These are phyloP conservation scores for Pezicula radicicola DNA, from an alignment of 2,329 filamentous ascomycete genomes.

Conservation along the genomic window DNA sequence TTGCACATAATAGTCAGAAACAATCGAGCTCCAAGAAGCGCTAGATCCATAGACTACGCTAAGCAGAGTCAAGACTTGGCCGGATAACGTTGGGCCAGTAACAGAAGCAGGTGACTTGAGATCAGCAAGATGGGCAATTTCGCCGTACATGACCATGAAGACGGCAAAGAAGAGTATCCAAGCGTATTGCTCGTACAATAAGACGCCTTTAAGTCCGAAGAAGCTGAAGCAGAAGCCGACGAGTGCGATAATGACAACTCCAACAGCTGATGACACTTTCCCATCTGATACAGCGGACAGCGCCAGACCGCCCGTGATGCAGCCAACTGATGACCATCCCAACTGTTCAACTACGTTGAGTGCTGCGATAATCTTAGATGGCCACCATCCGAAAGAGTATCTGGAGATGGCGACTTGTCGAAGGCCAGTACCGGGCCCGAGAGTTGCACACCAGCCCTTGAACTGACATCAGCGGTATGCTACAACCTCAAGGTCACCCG, in stretches of 20 bases:
- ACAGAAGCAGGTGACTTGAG: conserved; percentile 31
- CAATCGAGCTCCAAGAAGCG: conserved; percentile 46
- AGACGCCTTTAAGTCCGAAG: conserved; percentile 21
- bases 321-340: conserved; percentile 21
- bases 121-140: conserved; percentile 39
- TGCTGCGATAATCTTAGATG: conserved; percentile 44
- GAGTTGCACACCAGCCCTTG: conserved; percentile 45
- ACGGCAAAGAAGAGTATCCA: conserved; percentile 38
- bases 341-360: conserved; percentile 28
- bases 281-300: conserved; percentile 18
- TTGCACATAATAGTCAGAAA: conserved; percentile 43
- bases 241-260: conserved; percentile 16
- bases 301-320: conserved; percentile 17
- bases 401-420: conserved; percentile 48
- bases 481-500: neutral
- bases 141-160: conserved; percentile 47
- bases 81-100: conserved; percentile 34
- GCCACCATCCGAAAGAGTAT: conserved; percentile 49
- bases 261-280: conserved; percentile 11
- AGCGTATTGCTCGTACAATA: conserved; percentile 19
- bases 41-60: conserved; percentile 45
- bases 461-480: neutral
- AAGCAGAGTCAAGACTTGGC: conserved; percentile 38
- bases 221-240: conserved; percentile 22
- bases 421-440: conserved; percentile 46